Evolutionary conservation across 1,139 yeast genomes (phyloP).

Genomic region (Scheffersomyces titani): DNA sequence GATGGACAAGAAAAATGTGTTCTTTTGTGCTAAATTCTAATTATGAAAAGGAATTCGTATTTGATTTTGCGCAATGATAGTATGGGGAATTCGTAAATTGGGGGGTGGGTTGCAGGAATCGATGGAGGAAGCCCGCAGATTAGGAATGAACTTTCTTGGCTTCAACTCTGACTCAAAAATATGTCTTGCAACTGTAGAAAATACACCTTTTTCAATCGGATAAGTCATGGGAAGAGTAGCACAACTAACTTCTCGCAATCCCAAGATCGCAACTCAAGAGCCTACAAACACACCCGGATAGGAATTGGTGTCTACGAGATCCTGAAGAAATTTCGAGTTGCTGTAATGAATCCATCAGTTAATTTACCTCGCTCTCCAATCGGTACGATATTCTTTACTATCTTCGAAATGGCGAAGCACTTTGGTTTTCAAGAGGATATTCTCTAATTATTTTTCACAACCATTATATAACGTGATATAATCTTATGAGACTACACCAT

Average conservation of each 20-base stretch:
- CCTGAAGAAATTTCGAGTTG: too few species aligned
- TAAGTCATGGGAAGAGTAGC: background rate
- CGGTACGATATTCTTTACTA: background rate
- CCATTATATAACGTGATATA: background rate
- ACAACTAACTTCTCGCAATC: background rate
- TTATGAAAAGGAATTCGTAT: too few species aligned
- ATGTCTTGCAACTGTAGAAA: background rate
- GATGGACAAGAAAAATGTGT: too few species aligned
- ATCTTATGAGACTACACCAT: background rate
- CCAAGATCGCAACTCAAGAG: background rate
- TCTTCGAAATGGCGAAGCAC: background rate
- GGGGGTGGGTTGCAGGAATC: background rate
- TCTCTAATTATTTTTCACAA: background rate
- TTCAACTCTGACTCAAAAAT: background rate
- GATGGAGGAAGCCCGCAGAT: background rate
- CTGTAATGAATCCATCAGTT: background rate
- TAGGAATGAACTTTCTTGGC: background rate
- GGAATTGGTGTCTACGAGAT: too few species aligned
- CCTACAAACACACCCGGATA: too few species aligned
- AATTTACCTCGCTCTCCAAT: too few species aligned
- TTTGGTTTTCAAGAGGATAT: background rate
- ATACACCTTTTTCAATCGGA: background rate
- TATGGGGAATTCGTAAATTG: too few species aligned
- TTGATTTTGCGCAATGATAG: too few species aligned
- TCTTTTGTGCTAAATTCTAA: too few species aligned